Percentiles rank a stretch among this genome's conserved stretches.
These are phyloP conservation scores for Sechiopsis laciniata DNA, from an alignment of 306 rosid genomes.

Conservation along the genomic window DNA sequence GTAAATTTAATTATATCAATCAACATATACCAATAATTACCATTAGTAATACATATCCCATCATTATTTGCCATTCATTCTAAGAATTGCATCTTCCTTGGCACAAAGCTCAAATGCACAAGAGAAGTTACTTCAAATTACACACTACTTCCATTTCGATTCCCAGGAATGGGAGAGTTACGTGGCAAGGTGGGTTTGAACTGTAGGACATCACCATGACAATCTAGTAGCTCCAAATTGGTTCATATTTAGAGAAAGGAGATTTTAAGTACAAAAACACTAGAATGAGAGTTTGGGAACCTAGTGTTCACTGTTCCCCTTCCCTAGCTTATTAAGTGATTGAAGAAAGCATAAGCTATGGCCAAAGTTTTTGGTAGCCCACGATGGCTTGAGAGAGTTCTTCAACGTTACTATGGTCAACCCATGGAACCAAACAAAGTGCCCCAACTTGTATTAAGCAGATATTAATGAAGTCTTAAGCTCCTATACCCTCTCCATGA, in stretches of 20 bases:
- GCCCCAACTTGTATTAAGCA: neutral
- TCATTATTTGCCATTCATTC: neutral
- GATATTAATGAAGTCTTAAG: neutral
- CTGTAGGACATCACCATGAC: neutral
- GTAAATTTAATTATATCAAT: too few relatives aligned
- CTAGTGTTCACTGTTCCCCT: neutral
- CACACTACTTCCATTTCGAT: neutral
- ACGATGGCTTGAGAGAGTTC: neutral
- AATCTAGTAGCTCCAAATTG: neutral
- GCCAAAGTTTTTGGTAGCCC: neutral
- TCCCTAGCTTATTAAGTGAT: conserved; percentile 9
- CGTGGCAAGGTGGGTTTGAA: neutral
- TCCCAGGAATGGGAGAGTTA: neutral
- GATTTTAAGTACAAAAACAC: neutral
- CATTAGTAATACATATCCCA: neutral
- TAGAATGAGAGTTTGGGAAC: neutral
- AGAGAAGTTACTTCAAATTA: neutral
- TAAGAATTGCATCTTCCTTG: conserved; percentile 1
- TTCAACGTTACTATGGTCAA: neutral
- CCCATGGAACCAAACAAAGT: neutral
- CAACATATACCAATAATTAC: neutral
- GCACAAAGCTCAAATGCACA: neutral
- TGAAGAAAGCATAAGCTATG: neutral
- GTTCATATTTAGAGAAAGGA: neutral
- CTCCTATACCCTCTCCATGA: neutral